A percentile compares a stretch with the other conserved stretches of the same genome.
These are phyloP conservation scores for Heritiera fomes DNA, from an alignment of 345 rosid species.

Conservation along the genomic window DNA sequence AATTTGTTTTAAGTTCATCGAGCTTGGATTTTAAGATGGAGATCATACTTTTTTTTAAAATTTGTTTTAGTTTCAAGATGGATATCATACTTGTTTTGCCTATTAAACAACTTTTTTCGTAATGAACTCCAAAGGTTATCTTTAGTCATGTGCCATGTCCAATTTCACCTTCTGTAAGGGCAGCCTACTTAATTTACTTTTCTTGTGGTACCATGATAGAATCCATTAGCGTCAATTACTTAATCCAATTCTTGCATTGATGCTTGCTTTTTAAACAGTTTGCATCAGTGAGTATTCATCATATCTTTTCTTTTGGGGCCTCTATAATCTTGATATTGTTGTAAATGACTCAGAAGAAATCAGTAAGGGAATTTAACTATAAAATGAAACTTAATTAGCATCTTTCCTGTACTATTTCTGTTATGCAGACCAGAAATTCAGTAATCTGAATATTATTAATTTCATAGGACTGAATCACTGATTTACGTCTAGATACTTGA, in stretches of 20 bases:
- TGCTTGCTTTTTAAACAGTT: neutral
- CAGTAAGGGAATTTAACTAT: neutral
- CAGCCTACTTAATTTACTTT: neutral
- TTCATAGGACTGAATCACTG: neutral
- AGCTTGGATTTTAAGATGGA: neutral
- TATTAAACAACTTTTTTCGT: neutral
- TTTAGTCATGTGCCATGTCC: neutral
- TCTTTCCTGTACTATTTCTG: slow-evolving; percentile 10
- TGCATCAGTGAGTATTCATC: neutral
- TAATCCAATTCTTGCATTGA: neutral
- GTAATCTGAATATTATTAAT: slow-evolving; percentile 1
- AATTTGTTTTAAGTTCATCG: neutral
- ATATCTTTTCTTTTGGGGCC: neutral
- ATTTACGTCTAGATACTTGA: neutral
- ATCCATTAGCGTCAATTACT: slow-evolving; percentile 1
- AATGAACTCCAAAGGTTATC: neutral
- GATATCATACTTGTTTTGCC: neutral
- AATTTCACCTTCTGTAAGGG: neutral
- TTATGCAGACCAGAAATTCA: neutral
- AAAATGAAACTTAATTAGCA: neutral
- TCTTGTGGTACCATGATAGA: slow-evolving; percentile 17
- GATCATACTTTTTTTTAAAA: neutral
- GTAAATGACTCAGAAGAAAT: neutral
- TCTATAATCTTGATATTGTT: neutral
- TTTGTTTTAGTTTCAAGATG: neutral